phyloP scores from a whole-genome alignment of 768 basidiomycete species.

The Chalciporus chontae region DNA sequence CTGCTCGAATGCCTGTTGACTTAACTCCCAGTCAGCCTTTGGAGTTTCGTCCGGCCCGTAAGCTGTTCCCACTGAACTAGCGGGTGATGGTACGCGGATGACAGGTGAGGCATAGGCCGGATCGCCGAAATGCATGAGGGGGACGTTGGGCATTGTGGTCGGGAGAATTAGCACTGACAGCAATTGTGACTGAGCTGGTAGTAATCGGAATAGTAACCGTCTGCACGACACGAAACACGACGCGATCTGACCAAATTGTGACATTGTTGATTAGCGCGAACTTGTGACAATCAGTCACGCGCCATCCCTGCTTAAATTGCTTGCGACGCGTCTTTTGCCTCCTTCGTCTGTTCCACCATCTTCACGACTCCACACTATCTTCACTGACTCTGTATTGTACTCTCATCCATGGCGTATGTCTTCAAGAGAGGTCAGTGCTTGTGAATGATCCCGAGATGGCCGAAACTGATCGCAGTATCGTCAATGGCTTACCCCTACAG shows the following conservation, averaged over 20 bases:
- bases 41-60: slow-evolving; percentile 45
- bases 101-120: slow-evolving; percentile 44
- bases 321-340: slow-evolving; percentile 24
- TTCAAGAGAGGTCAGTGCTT: slow-evolving; percentile 52
- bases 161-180: neutral
- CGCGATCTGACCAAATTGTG: slow-evolving; percentile 24
- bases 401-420: slow-evolving; percentile 43
- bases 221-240: slow-evolving; percentile 3
- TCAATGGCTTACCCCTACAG: slow-evolving; percentile 27
- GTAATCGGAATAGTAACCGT: too few relatives aligned
- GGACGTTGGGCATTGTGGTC: slow-evolving; percentile 27
- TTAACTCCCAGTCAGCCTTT: slow-evolving; percentile 37
- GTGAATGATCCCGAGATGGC: neutral
- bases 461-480: slow-evolving; percentile 7
- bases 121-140: slow-evolving; percentile 31
- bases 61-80: slow-evolving; percentile 45
- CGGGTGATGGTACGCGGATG: slow-evolving; percentile 44
- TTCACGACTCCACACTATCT: slow-evolving; percentile 4
- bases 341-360: slow-evolving; percentile 25
- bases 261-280: slow-evolving; percentile 32
- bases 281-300: slow-evolving; percentile 29
- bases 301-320: slow-evolving; percentile 27
- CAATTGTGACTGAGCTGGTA: neutral
- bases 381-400: slow-evolving; percentile 2
- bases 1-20: slow-evolving; percentile 34